A percentile compares a stretch with the other conserved stretches of the same genome.
Evolutionary conservation across 345 rosid species (phyloP).

Genomic region (Pseudoturritis turrita): DNA sequence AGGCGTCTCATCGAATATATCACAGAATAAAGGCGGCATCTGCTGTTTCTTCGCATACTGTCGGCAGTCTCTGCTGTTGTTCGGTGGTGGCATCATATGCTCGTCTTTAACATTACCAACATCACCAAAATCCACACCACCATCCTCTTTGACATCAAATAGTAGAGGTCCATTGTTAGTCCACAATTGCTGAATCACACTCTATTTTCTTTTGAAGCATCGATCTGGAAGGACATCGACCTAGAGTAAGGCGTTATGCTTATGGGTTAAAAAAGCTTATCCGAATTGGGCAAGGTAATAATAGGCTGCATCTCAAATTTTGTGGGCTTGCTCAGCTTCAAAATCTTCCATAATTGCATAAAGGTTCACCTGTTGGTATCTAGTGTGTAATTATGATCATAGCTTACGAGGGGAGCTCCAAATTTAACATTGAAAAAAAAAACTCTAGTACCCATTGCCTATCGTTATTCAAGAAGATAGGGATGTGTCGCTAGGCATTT

Average conservation of each 20-base stretch:
- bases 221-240: conserved; percentile 84
- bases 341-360: neutral
- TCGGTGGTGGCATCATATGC: too few species aligned
- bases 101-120: too few species aligned
- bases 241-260: conserved; percentile 85
- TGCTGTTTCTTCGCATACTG: too few species aligned
- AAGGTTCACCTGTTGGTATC: neutral
- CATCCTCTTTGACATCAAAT: too few species aligned
- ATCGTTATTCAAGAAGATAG: too few species aligned
- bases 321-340: neutral
- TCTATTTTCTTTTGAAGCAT: conserved; percentile 44
- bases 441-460: neutral
- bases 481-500: too few species aligned
- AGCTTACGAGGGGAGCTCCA: neutral
- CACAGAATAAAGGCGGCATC: too few species aligned
- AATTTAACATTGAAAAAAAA: neutral
- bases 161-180: conserved; percentile 3
- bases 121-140: too few species aligned
- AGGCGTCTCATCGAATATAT: too few species aligned
- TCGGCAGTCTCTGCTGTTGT: too few species aligned
- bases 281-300: conserved; percentile 90
- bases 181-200: conserved; percentile 3
- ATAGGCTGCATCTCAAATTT: conserved; percentile 18
- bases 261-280: conserved; percentile 71
- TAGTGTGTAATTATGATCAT: neutral